A percentile compares a stretch with the other conserved stretches of the same genome.
These are phyloP conservation scores for Harrya chromipes DNA, from an alignment of 768 basidiomycete species.

Conservation along the genomic window DNA sequence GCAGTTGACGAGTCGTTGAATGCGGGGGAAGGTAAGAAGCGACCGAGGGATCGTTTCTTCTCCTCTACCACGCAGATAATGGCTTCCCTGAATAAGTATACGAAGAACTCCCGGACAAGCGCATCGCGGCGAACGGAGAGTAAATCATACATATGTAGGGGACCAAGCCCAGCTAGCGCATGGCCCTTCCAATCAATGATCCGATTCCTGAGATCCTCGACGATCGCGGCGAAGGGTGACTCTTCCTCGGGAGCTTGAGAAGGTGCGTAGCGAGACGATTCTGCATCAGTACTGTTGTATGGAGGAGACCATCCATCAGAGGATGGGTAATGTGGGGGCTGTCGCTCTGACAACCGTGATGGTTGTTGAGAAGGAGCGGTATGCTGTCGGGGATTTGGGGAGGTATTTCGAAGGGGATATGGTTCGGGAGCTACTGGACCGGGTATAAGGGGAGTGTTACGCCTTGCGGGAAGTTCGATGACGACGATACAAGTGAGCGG, in stretches of 20 bases:
- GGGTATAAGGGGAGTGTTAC: conserved; percentile 48
- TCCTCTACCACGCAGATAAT: conserved; percentile 99
- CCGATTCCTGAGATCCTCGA: conserved; percentile 83
- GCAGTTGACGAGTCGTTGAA: conserved; percentile 51
- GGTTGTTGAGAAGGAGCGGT: conserved; percentile 14
- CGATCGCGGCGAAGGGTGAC: conserved; percentile 78
- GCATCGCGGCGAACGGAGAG: conserved; percentile 85
- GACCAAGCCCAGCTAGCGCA: conserved; percentile 83
- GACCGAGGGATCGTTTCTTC: conserved; percentile 78
- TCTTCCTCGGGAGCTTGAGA: conserved; percentile 48
- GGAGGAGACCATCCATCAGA: conserved; percentile 26
- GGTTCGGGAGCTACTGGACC: conserved; percentile 52
- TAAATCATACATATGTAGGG: conserved; percentile 89
- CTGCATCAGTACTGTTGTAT: conserved; percentile 29
- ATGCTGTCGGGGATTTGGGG: conserved; percentile 23
- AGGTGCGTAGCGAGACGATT: conserved; percentile 29
- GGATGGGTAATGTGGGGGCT: conserved; percentile 11
- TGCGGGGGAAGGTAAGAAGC: conserved; percentile 64
- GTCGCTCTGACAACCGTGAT: conserved; percentile 15
- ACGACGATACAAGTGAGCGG: conserved; percentile 92
- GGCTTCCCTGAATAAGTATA: conserved; percentile 96
- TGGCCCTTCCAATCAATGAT: conserved; percentile 98
- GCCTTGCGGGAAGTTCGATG: conserved; percentile 85
- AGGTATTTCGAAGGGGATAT: conserved; percentile 31
- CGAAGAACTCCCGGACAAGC: conserved; percentile 90